Evolutionary conservation across 208 protist species (phyloP).

Genomic region (Porcisia hertigi): DNA sequence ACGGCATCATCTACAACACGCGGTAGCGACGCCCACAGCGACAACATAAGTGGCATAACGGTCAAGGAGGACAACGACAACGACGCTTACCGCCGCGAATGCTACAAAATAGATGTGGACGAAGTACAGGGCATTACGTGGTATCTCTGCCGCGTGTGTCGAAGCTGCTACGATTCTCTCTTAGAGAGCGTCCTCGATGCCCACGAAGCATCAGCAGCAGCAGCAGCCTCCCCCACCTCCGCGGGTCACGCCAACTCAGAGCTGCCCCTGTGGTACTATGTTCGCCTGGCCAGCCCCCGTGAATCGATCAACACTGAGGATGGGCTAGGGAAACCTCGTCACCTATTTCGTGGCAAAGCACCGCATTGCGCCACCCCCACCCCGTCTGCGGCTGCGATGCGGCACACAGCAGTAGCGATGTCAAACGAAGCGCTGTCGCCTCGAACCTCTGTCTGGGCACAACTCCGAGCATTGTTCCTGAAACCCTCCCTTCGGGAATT

Average conservation of each 20-base stretch:
- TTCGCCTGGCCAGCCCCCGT: slow-evolving; percentile 12
- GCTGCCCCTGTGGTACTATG: slow-evolving; percentile 20
- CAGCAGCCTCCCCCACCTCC: background rate
- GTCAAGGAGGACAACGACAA: background rate
- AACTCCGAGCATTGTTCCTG: slow-evolving; percentile 3
- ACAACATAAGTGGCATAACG: background rate
- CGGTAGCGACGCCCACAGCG: background rate
- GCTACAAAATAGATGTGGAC: slow-evolving; percentile 23
- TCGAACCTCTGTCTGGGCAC: slow-evolving; percentile 13
- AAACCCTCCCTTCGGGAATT: background rate
- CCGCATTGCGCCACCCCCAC: background rate
- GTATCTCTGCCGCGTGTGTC: slow-evolving; percentile 34
- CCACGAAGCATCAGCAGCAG: slow-evolving; percentile 12
- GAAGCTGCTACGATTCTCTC: slow-evolving; percentile 20
- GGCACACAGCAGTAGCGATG: background rate
- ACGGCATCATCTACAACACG: background rate
- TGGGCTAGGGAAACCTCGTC: background rate
- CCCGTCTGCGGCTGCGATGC: background rate
- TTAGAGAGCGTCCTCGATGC: slow-evolving; percentile 19
- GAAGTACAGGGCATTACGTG: slow-evolving; percentile 9
- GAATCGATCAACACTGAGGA: background rate
- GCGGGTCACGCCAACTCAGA: background rate
- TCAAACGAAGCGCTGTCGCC: background rate
- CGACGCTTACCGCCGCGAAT: slow-evolving; percentile 9
- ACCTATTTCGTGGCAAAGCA: background rate